Base-by-base conservation (phyloP, 176 grass and related monocot genomes). In the Typha latifolia region DNA sequence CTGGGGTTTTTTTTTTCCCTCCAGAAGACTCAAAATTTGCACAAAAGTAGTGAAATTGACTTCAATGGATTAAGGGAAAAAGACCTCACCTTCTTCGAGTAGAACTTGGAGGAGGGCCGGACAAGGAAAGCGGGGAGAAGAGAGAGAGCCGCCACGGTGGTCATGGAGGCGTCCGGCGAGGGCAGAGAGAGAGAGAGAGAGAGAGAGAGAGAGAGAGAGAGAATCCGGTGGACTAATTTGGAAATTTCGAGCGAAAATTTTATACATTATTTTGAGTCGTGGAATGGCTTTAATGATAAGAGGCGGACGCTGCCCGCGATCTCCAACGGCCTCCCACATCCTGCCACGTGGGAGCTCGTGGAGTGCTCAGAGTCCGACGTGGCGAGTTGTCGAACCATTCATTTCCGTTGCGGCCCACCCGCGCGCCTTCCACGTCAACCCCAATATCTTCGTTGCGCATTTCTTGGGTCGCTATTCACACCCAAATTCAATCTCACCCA, bases 61-160 rank as follows among this genome's bases (percentile, higher is more conserved):
- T 9, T 10, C 37, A 43, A 43, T 43, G 37, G 37, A 43, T 10
- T 29, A 0, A 10, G 37, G 37, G 37, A 10, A 10, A 13, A 76
- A 75, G 59, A 55, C 13, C 47, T 49, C 48, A 97, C 93, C 88
- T 84, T 97, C 84, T 78, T 76, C 15, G 85, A 80, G 78, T 66
- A 89, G 49, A 76, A 84, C 18, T 79, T 68, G 55, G 82, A 70
- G 16, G 88, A 86, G 12, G 85, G 93, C 69, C 87, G 85, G 70
- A 92, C 72, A 32, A 89, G 80, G 67, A 91, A 51, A 61, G 79
- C 82, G 13, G 88, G 85, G 61, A 82, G 34, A 70, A 86, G 62
- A 64, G 85, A 86, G 27, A 86, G 74, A 7, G 80, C 84, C 47
- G 81, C 78, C 10, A 84, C 88, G 52, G 85, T 92, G 75, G 76